Evolutionary conservation across 2,329 filamentous ascomycete genomes (phyloP), one percentile per base, ranked within the genome.

Genomic region (Gnomoniopsis smithogilvyi): DNA sequence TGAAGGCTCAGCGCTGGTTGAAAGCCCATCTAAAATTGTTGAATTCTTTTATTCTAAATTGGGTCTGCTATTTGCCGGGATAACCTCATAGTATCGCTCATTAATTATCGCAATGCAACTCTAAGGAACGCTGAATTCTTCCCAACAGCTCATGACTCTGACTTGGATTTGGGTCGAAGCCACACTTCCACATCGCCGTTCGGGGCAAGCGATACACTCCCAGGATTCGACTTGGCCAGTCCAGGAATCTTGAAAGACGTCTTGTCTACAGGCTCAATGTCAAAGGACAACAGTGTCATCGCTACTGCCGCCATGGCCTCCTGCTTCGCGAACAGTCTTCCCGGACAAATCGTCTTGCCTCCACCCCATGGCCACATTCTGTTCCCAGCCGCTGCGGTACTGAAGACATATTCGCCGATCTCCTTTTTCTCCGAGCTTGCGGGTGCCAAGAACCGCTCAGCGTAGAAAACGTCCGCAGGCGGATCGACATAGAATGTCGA

Each of bases 91-190:
- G 26, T 30, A 30, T 30, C 26, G 26, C 26, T 30, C 4, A 30
- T 8, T 30, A 8, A 30, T 30, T 4, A 30, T 4, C 4, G 8
- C 26, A 30, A 30, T 30, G 4, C 26, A 30, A 4, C 26, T 30
- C 4, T 8, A 30, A n/a, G n/a, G 26, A 30, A 4, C 8, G 26
- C 26, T 4, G 26, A 30, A 4, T 30, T 8, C 8, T 30, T 30
- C 26, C 26, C 4, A 30, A 30, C 26, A 30, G 26, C 26, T 30
- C 72, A 1, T 69, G 70, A 1, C 49, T 73, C 30, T 10, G 26
- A 10, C 14, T 38, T 3, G 6, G 19, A 11, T 8, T n/a, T 38
- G n/a, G 49, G 33, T 34, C 17, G 21, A 19, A 51, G 33, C 24
- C 30, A 36, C 10, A 51, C 49, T 4, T 21, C 34, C 49, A 51